Evolutionary conservation across 2,329 filamentous ascomycete species (phyloP), one percentile per base, ranked within the genome.

Genomic region (Beauveria bassiana): DNA sequence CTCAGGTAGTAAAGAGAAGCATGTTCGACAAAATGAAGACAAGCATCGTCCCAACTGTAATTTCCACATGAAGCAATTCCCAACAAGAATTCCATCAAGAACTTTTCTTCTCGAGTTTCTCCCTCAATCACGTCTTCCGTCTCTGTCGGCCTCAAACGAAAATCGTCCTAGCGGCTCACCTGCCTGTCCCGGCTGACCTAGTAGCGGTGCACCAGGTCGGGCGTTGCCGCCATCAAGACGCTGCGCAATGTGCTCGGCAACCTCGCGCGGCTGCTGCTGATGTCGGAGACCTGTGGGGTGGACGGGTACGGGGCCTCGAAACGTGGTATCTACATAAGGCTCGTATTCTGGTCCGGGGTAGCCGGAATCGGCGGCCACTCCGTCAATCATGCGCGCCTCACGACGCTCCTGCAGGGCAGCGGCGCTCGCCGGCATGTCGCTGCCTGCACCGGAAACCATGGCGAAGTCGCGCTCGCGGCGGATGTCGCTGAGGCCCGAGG

Each of bases 381-480:
- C 87, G 69, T 90, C 86, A 61, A 89, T 76, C 79, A 87, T 86
- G 57, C 83, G 81, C 20, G 86, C 85, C 68, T 89, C 85, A 3
- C 80, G 74, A 52, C 80, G 75, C 70, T 86, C 82, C 59, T 79
- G 77, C 7, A 79, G 71, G 2, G 79, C 73, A 28, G 79, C 72
- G 61, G 80, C 67, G 71, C 71, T 81, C 64, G 73, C 74, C 2
- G 76, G 78, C 8, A 77, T 80, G 67, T 82, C 71, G 54, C 68
- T 69, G 51, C 67, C 62, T 20, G 69, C 69, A 64, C 73, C 70
- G 53, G 65, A 65, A 3, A 65, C 66, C 16, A 26, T 4, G 18
- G 57, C 42, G 14, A 47, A 22, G 28, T 60, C 58, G 16, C 58
- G 58, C 24, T 77, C 72, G 28, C 71, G 70, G 34, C 71, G 73